phyloP scores from a whole-genome alignment of 768 basidiomycete species.

The Leucosporidium yakuticum region DNA sequence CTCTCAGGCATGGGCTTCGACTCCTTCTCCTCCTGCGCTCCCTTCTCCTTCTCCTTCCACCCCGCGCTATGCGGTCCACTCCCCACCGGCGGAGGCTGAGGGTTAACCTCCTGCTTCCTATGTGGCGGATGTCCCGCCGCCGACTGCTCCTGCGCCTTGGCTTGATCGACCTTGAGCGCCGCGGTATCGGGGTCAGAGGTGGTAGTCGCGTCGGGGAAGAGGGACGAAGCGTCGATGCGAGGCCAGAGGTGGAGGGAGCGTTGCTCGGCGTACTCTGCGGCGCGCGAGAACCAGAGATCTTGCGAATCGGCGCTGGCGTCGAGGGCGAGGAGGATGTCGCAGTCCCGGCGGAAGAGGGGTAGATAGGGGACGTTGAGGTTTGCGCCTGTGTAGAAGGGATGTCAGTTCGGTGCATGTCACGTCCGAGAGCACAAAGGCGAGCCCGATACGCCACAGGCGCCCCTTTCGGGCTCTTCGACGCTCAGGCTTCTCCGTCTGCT shows the following conservation, averaged over 20 bases:
- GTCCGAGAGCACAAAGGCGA: too few relatives aligned
- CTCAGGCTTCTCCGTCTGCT: too few relatives aligned
- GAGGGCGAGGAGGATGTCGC: conserved; percentile 27
- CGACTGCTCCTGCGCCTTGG: conserved; percentile 21
- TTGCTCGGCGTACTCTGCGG: conserved; percentile 34
- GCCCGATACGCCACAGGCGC: too few relatives aligned
- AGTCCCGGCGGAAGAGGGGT: conserved; percentile 37
- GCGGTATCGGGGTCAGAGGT: neutral
- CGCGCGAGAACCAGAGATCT: conserved; percentile 41
- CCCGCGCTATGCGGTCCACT: conserved; percentile 14
- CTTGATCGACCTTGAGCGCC: conserved; percentile 19
- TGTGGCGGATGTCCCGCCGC: neutral
- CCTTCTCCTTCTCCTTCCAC: neutral
- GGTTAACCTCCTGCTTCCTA: conserved; percentile 15
- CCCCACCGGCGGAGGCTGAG: conserved; percentile 18
- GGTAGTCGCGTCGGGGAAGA: conserved; percentile 4
- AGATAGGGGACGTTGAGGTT: conserved; percentile 41
- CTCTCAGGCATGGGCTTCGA: neutral
- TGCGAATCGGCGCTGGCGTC: conserved; percentile 31
- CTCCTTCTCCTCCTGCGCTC: conserved; percentile 3
- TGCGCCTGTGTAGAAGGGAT: conserved; percentile 1
- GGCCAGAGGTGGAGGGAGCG: conserved; percentile 24
- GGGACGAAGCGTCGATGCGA: conserved; percentile 1
- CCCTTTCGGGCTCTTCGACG: too few relatives aligned
- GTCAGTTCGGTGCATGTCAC: neutral